Evolutionary conservation across 2,329 filamentous ascomycete species (phyloP).

Genomic region (Curvularia lunata): DNA sequence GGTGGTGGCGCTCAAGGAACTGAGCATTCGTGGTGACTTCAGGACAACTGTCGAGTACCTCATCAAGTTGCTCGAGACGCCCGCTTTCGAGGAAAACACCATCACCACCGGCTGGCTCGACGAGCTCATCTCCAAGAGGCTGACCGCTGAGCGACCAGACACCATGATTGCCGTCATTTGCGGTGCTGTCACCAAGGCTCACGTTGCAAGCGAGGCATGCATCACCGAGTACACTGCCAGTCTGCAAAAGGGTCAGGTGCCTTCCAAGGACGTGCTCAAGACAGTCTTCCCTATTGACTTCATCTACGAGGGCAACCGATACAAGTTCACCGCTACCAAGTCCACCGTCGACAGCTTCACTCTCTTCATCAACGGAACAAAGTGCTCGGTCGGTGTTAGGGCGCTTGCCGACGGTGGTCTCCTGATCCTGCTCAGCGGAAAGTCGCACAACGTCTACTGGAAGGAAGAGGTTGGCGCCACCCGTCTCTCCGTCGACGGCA

Average conservation of each 20-base stretch:
- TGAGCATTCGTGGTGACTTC: conserved; percentile 99
- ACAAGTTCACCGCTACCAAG: conserved; percentile 97
- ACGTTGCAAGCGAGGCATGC: conserved; percentile 90
- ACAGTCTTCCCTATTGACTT: conserved; percentile 98
- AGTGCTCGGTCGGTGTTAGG: conserved; percentile 90
- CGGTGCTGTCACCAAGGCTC: conserved; percentile 92
- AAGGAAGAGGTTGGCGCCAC: conserved; percentile 98
- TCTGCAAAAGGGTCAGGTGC: conserved; percentile 96
- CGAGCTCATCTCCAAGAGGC: conserved; percentile 95
- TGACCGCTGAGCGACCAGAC: conserved; percentile 95
- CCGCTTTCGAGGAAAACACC: conserved; percentile 98
- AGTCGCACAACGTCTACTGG: conserved; percentile 99
- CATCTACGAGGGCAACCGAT: conserved; percentile 95
- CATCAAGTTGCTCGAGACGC: conserved; percentile 97
- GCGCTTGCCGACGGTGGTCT: conserved; percentile 93
- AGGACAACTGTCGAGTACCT: conserved; percentile 97
- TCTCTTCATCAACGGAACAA: conserved; percentile 98
- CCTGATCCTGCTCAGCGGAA: conserved; percentile 85
- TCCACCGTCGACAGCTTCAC: conserved; percentile 94
- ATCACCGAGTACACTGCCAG: conserved; percentile 85
- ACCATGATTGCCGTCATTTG: conserved; percentile 92
- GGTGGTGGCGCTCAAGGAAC: conserved; percentile 96
- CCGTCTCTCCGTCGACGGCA: conserved; percentile 93
- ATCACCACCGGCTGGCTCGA: conserved; percentile 99
- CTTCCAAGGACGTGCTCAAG: conserved; percentile 94